Base-by-base conservation (phyloP, 371 early-diverging fungal genomes). In the Mortierella sp. region DNA sequence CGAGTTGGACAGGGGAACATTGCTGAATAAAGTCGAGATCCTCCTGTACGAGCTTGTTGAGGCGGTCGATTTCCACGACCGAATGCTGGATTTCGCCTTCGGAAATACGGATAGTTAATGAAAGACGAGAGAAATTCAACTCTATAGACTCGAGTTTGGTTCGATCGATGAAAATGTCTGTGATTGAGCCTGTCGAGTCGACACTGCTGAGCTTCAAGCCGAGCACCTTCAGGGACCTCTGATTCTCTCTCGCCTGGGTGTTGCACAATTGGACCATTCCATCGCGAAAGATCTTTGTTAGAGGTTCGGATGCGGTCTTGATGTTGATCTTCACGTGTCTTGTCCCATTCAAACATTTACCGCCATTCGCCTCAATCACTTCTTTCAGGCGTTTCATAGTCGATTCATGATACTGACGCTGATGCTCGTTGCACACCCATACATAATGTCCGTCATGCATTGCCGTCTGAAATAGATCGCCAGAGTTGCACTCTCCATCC, bases 391-490 rank as follows among this genome's bases (percentile, higher is more conserved):
- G 21, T 24, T 23, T 19, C 9, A 48, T 18, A 13, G 46, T 21
- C 18, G 46, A 45, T n/a, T 9, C 5, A 6, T 9, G 19, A 5
- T 9, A 45, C 6, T n/a, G n/a, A 14, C 19, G 46, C 6, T 45
- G 38, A 0, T 48, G 49, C n/a, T 45, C 46, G n/a, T 10, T 45
- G 46, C 46, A 45, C 9, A 45, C 46, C 46, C 46, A 45, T n/a
- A n/a, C 19, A 18, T n/a, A 6, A n/a, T 45, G 46, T 18, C 46
- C 46, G 19, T n/a, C 19, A n/a, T 6, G 6, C 19, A 21, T 45
- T 13, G 18, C 46, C 6, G 19, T 45, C 46, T 21, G 46, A 45
- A 7, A 16, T n/a, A 63, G 49, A 27, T 63, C 55, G 30, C 63
- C 63, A 0, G 49, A 26, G 5, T 41, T n/a, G n/a, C n/a, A 27